Conservation (phyloP, 1,284 basidiomycete genomes). For the Pseudozyma sp. region DNA sequence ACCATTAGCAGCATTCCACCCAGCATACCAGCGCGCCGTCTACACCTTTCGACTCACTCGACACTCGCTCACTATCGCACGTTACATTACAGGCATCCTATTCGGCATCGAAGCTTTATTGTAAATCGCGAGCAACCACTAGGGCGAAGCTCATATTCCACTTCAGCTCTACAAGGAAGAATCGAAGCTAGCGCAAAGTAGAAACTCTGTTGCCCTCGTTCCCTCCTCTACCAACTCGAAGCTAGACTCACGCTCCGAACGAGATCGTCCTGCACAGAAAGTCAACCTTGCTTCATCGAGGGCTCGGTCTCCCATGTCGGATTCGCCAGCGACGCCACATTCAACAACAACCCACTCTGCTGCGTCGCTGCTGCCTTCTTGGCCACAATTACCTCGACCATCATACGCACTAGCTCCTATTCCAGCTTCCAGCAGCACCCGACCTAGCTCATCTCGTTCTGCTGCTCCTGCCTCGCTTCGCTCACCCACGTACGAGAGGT, state of each 20-base stretch:
- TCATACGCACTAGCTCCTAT: constrained; percentile 36
- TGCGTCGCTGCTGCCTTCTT: constrained; percentile 33
- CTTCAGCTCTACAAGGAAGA: too few species aligned
- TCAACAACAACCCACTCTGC: constrained; percentile 23
- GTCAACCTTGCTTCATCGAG: constrained; percentile 7
- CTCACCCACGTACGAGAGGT: constrained; percentile 17
- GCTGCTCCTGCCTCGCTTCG: constrained; percentile 15
- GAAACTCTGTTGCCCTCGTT: not conserved
- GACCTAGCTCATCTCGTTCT: constrained; percentile 15
- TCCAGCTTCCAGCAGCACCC: constrained; percentile 12
- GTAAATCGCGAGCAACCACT: too few species aligned
- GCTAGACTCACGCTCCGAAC: constrained; percentile 6
- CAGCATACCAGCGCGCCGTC: too few species aligned
- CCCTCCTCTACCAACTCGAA: not conserved
- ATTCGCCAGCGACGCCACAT: constrained; percentile 26
- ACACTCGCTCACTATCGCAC: too few species aligned
- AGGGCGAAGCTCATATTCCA: too few species aligned
- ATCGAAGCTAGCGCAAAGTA: too few species aligned
- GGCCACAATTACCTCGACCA: constrained; percentile 30
- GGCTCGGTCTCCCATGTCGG: constrained; percentile 15
- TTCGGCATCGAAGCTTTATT: too few species aligned
- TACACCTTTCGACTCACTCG: too few species aligned
- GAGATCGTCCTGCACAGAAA: constrained; percentile 3
- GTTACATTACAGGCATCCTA: too few species aligned
- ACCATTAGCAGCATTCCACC: too few species aligned